Evolutionary conservation across 352 stramenopile species (phyloP).

Genomic region (Pythium guiyangense): DNA sequence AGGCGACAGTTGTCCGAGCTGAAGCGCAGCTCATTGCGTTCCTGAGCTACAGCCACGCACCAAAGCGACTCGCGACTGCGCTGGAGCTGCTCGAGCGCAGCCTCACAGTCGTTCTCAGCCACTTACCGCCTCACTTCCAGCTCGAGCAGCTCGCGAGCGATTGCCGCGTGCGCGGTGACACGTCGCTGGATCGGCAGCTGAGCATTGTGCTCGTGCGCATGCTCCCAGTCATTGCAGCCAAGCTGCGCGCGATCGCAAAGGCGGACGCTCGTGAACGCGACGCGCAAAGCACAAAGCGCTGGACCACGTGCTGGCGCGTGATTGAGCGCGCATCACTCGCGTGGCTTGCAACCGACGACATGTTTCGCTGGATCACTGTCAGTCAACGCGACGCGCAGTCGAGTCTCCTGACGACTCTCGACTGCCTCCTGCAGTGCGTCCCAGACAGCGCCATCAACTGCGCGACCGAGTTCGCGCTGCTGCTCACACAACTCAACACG

Average conservation of each 20-base stretch:
- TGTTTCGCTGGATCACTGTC: conserved; percentile 68
- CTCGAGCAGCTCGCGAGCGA: not conserved
- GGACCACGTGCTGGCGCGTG: conserved; percentile 27
- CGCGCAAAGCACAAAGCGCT: not conserved
- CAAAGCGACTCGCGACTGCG: not conserved
- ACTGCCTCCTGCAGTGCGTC: conserved; percentile 17
- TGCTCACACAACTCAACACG: conserved; percentile 5
- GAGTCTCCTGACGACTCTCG: conserved; percentile 27
- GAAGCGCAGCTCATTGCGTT: conserved; percentile 28
- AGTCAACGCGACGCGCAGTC: conserved; percentile 29
- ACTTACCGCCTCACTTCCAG: conserved; percentile 17
- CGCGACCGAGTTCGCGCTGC: not conserved
- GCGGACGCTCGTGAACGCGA: not conserved
- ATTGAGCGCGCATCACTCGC: conserved; percentile 28
- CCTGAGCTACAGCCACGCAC: conserved; percentile 1
- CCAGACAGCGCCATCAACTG: not conserved
- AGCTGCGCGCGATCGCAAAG: not conserved
- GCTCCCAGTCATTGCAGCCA: conserved; percentile 24
- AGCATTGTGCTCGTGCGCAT: conserved; percentile 41
- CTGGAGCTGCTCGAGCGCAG: conserved; percentile 19
- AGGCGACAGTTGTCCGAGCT: conserved; percentile 17
- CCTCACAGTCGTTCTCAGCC: conserved; percentile 12
- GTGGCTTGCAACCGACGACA: conserved; percentile 61
- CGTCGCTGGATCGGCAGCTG: conserved; percentile 44
- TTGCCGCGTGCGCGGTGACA: not conserved